Evolutionary conservation across 257 asterid species (phyloP).

Genomic region (Jacaranda copaia): DNA sequence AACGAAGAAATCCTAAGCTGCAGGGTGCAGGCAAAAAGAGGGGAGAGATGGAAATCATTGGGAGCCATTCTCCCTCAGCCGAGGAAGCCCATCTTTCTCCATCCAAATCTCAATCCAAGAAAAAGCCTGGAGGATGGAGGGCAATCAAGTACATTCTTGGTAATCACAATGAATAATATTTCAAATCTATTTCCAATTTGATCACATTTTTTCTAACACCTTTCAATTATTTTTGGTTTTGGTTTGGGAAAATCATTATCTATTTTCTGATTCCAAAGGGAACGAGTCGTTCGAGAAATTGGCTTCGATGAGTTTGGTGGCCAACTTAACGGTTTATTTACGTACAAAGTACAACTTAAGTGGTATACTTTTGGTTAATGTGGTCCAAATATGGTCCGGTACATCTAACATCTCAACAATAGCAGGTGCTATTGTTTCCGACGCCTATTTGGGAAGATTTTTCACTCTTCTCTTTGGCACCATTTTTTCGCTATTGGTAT

Average conservation of each 20-base stretch:
- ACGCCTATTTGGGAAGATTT: slow-evolving; percentile 67
- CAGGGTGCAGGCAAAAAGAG: slow-evolving; percentile 22
- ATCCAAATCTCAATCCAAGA: slow-evolving; percentile 30
- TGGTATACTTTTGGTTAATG: slow-evolving; percentile 68
- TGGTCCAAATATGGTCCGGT: slow-evolving; percentile 76
- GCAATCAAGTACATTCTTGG: slow-evolving; percentile 83
- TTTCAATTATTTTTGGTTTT: neutral
- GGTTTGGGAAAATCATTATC: neutral
- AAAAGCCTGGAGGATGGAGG: slow-evolving; percentile 72
- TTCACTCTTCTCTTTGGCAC: slow-evolving; percentile 79
- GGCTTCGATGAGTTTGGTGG: slow-evolving; percentile 79
- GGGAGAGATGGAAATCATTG: slow-evolving; percentile 50
- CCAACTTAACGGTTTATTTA: slow-evolving; percentile 71
- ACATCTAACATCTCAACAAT: slow-evolving; percentile 61
- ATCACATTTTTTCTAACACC: neutral
- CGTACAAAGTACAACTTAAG: slow-evolving; percentile 64
- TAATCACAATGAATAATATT: neutral
- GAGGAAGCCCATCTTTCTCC: slow-evolving; percentile 34
- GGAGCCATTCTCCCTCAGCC: slow-evolving; percentile 33
- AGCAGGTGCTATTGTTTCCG: slow-evolving; percentile 73
- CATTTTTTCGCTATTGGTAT: slow-evolving; percentile 61
- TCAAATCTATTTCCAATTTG: neutral
- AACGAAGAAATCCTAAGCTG: neutral
- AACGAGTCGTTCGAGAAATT: slow-evolving; percentile 91
- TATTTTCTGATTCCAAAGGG: slow-evolving; percentile 37